Evolutionary conservation across 1,284 basidiomycete species (phyloP).

Genomic region (Coniferiporia sulphurascens): DNA sequence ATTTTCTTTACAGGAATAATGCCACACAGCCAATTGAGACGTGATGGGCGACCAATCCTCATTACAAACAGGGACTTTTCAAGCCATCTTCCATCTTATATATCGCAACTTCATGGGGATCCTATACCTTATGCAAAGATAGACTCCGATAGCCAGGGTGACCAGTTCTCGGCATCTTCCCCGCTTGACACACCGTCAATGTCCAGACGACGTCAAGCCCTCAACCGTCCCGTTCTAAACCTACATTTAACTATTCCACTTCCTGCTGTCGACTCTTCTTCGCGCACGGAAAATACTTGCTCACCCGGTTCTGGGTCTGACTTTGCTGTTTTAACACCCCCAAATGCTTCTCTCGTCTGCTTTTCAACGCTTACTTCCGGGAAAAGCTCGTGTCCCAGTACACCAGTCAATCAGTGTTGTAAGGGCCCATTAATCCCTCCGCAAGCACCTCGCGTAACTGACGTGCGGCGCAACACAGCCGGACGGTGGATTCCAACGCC

Average conservation of each 20-base stretch:
- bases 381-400: not conserved
- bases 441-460: constrained; percentile 6
- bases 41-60: not conserved
- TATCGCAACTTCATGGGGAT: not conserved
- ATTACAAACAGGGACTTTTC: not conserved
- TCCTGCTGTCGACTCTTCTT: not conserved
- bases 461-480: constrained; percentile 2
- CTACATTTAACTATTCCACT: constrained; percentile 10
- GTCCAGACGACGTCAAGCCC: constrained; percentile 14
- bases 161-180: not conserved
- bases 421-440: constrained; percentile 9
- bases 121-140: not conserved
- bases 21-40: not conserved
- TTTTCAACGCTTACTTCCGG: not conserved
- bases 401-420: constrained; percentile 12
- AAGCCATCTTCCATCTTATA: not conserved
- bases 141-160: not conserved
- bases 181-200: constrained; percentile 8
- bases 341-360: not conserved
- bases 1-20: not conserved
- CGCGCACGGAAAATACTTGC: not conserved
- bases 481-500: constrained; percentile 18
- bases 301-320: too few relatives aligned
- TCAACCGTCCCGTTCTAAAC: constrained; percentile 12
- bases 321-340: not conserved